Percentiles rank a stretch among this genome's conserved stretches.
Conservation (phyloP, 139 green algal species). For the Asterochloris sp. region DNA sequence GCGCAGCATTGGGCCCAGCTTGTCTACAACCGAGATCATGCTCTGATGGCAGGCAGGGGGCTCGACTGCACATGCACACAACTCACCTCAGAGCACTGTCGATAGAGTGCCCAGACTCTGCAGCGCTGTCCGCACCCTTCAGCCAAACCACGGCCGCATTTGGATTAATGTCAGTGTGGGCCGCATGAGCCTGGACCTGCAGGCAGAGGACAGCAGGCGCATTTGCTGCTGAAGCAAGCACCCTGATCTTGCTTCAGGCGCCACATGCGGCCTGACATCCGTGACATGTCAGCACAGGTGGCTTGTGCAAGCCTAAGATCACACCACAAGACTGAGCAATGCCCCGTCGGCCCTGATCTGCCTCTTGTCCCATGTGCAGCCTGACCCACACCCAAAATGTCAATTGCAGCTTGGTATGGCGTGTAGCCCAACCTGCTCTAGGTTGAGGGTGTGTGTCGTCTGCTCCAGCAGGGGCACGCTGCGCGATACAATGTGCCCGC, state of each 20-base stretch:
- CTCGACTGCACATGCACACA: no score
- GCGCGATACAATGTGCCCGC: conserved; percentile 43
- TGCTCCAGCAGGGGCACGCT: conserved; percentile 18
- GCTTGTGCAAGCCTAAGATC: no score
- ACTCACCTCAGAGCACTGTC: no score
- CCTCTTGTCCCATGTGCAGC: background rate
- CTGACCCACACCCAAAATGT: background rate
- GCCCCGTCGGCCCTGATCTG: no score
- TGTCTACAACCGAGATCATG: no score
- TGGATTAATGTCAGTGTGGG: conserved; percentile 38
- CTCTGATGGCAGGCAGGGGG: no score
- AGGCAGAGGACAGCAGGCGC: background rate
- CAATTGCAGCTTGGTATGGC: background rate
- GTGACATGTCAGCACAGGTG: no score
- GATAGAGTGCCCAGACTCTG: no score
- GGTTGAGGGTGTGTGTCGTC: conserved; percentile 31
- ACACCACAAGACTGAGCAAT: no score
- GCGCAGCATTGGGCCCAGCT: no score
- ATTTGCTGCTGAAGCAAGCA: background rate
- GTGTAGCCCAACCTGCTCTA: conserved; percentile 25
- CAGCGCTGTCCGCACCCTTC: background rate
- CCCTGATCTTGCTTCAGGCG: no score
- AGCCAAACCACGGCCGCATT: conserved; percentile 35
- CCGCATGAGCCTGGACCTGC: conserved; percentile 45
- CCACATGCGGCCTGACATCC: no score